These are phyloP conservation scores for Exophiala lecanii-corni DNA, from an alignment of 2,329 filamentous ascomycete genomes.

Conservation along the genomic window DNA sequence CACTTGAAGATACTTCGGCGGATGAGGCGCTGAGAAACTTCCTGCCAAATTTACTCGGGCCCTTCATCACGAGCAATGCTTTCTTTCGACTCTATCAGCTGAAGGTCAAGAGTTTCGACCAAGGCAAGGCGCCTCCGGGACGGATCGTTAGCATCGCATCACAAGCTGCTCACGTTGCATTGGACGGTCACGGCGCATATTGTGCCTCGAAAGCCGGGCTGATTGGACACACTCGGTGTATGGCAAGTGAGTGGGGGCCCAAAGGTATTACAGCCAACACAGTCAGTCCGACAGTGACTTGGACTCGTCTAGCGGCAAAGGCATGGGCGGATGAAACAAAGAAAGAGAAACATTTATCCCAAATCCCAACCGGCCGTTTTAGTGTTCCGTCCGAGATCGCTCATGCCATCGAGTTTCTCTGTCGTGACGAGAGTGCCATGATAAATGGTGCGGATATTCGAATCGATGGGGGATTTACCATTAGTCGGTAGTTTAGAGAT, in stretches of 20 bases:
- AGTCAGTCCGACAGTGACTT: slow-evolving; percentile 44
- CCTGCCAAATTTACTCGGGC: slow-evolving; percentile 42
- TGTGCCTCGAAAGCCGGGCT: slow-evolving; percentile 47
- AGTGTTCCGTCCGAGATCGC: slow-evolving; percentile 38
- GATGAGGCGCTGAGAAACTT: slow-evolving; percentile 43
- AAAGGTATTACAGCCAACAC: slow-evolving; percentile 45
- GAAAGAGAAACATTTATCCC: slow-evolving; percentile 34
- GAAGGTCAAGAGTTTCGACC: slow-evolving; percentile 5
- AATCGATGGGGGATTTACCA: slow-evolving; percentile 39
- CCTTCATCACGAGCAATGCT: slow-evolving; percentile 43
- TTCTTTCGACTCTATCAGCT: slow-evolving; percentile 40
- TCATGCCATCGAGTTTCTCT: slow-evolving; percentile 37
- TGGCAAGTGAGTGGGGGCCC: slow-evolving; percentile 46
- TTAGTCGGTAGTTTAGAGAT: slow-evolving; percentile 27
- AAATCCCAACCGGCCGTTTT: slow-evolving; percentile 39
- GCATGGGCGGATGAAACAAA: slow-evolving; percentile 37
- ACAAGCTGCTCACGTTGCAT: slow-evolving; percentile 45
- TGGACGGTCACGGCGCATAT: slow-evolving; percentile 44
- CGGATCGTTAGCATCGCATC: slow-evolving; percentile 45
- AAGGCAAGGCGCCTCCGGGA: slow-evolving; percentile 31
- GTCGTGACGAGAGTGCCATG: slow-evolving; percentile 39
- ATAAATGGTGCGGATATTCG: slow-evolving; percentile 39
- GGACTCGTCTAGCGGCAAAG: slow-evolving; percentile 44
- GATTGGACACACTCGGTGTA: slow-evolving; percentile 41
- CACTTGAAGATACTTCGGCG: slow-evolving; percentile 39